Percentiles rank a stretch among this genome's conserved stretches.
Evolutionary conservation across 2,329 filamentous ascomycete genomes (phyloP).

Genomic region (Ceratocystis huliohia): DNA sequence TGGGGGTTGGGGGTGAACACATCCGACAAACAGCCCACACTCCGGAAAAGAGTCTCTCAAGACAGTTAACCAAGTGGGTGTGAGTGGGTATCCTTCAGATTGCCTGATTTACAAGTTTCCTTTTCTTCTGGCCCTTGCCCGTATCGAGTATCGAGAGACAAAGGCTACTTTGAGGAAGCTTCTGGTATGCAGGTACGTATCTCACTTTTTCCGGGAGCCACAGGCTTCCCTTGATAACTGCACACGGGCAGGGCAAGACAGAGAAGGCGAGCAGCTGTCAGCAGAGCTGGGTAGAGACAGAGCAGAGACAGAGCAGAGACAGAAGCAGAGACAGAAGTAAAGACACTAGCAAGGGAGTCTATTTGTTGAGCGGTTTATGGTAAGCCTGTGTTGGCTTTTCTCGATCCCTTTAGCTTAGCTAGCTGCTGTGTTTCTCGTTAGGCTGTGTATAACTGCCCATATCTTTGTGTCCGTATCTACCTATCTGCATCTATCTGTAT

Average conservation of each 20-base stretch:
- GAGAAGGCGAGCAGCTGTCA: neutral
- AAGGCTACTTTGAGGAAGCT: neutral
- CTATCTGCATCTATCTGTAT: too few species aligned
- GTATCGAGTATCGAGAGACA: too few species aligned
- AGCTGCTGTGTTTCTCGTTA: neutral
- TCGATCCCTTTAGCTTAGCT: neutral
- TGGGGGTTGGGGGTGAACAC: neutral
- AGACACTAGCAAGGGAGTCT: too few species aligned
- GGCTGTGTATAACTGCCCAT: neutral
- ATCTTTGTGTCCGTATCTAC: too few species aligned
- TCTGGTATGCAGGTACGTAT: neutral
- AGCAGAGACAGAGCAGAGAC: too few species aligned
- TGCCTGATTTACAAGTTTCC: neutral
- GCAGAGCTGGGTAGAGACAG: neutral
- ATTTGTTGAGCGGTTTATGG: neutral
- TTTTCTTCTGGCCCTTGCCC: neutral
- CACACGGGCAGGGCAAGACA: neutral
- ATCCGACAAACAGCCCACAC: neutral
- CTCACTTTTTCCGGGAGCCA: neutral
- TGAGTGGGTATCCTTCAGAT: neutral
- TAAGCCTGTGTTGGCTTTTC: neutral
- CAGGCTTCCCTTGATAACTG: neutral
- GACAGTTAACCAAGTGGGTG: neutral
- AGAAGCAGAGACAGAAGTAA: too few species aligned
- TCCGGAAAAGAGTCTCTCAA: neutral